Conservation (phyloP, 1,284 basidiomycete species). For the Tremellales sp. region DNA sequence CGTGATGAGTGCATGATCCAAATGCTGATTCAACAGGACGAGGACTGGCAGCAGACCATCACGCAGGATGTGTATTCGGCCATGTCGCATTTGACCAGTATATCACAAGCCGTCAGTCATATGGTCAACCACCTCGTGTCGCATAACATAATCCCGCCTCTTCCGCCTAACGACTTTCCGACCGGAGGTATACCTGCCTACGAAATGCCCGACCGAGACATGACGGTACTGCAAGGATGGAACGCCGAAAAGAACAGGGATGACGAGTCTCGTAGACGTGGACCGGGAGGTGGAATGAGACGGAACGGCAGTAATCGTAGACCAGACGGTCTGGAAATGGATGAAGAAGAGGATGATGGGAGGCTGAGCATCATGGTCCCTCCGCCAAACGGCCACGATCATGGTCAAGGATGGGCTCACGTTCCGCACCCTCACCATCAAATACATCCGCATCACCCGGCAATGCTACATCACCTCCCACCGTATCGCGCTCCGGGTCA, state of each 20-base stretch:
- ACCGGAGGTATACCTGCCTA: conserved; percentile 15
- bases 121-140: conserved; percentile 29
- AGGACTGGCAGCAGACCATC: conserved; percentile 41
- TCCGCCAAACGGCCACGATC: too few species aligned
- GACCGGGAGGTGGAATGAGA: too few species aligned
- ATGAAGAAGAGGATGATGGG: too few species aligned
- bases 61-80: conserved; percentile 30
- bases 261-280: background rate
- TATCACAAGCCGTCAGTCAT: conserved; percentile 34
- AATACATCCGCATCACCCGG: too few species aligned
- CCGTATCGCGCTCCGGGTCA: conserved; percentile 4
- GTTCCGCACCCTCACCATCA: background rate
- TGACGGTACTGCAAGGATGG: conserved; percentile 25
- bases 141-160: conserved; percentile 27
- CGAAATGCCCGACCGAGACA: conserved; percentile 32
- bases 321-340: conserved; percentile 6
- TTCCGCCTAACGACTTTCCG: conserved; percentile 7
- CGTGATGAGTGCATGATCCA: background rate
- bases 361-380: too few species aligned
- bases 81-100: conserved; percentile 24
- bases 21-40: conserved; percentile 26
- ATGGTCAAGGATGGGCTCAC: too few species aligned
- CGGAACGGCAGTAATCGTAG: too few species aligned
- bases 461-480: background rate
- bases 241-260: conserved; percentile 20